Evolutionary conservation across 805 yeast species (phyloP), one percentile per base, ranked within the genome.

Genomic region (Peterozyma toletana): DNA sequence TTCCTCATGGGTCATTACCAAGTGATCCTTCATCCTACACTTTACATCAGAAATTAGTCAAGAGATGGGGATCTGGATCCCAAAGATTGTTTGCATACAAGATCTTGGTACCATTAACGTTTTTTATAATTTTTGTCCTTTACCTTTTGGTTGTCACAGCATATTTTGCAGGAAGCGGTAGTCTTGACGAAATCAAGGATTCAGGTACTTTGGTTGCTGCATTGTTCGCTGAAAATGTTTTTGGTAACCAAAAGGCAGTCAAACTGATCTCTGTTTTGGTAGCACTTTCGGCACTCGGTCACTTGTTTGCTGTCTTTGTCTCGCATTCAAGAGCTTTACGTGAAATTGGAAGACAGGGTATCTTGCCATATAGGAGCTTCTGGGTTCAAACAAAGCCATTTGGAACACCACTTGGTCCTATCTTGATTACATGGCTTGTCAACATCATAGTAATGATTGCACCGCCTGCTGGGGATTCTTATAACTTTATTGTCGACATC

Each of bases 261-360:
- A 70, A 55, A 50, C 75, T 76, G 4, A 62, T 73, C 7, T 63
- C 69, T 31, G 74, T 68, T 3, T 64, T 72, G 38, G 76, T 72
- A 35, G 77, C 77, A 11, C 57, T 72, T 40, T 65, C 73, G 37
- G 74, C 77, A 5, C 67, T 68, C 54, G 75, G 75, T 49, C 73
- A 72, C 50, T 73, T 72, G 33, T 52, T 71, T 54, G 63, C 75
- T 11, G 77, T 70, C 30, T 70, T 71, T 30, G 67, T 72, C 46
- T 66, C 76, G 11, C 77, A 72, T 54, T 75, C 76, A 43, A 64
- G 77, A 60, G 65, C 71, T 42, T 53, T 72, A 43, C 74, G 72
- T 56, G 71, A 67, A 44, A 68, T 71, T 53, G 78, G 76, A 38
- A 66, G 77, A 56, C 77, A 72, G 59, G 77, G 77, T 42, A 59